phyloP scores from a whole-genome alignment of 2,329 filamentous ascomycete species.

The Pyrenochaeta sp. region DNA sequence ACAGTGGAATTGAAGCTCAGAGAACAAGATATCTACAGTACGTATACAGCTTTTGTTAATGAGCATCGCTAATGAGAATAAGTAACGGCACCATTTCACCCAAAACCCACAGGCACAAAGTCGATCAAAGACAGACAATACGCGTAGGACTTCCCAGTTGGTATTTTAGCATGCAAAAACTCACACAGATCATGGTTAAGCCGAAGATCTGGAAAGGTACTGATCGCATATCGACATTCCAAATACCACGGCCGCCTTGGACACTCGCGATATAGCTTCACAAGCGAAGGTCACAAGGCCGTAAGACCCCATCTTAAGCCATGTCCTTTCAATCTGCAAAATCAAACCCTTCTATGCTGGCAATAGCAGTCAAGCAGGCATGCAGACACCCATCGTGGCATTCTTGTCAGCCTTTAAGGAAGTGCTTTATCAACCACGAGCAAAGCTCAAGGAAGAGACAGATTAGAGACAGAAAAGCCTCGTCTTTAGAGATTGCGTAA shows the following conservation, averaged over 20 bases:
- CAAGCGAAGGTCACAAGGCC: conserved; percentile 15
- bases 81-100: too few species aligned
- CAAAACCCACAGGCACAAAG: too few species aligned
- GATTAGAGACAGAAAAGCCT: conserved; percentile 16
- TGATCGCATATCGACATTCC: too few species aligned
- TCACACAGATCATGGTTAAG: too few species aligned
- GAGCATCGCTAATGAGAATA: too few species aligned
- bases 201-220: too few species aligned
- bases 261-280: conserved; percentile 21
- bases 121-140: too few species aligned
- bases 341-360: conserved; percentile 1
- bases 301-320: conserved; percentile 1
- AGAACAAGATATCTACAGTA: not conserved
- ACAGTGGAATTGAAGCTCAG: not conserved
- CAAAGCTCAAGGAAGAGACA: conserved; percentile 14
- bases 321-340: conserved; percentile 10
- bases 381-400: conserved; percentile 22
- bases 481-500: conserved; percentile 9
- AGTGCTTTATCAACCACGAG: conserved; percentile 7
- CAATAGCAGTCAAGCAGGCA: conserved; percentile 20
- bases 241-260: conserved; percentile 18
- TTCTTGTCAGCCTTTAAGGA: conserved; percentile 18
- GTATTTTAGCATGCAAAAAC: too few species aligned
- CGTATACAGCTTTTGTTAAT: not conserved
- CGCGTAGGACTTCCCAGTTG: too few species aligned